Base-by-base conservation (phyloP, 2,329 filamentous ascomycete species). In the Penicillium sp. region DNA sequence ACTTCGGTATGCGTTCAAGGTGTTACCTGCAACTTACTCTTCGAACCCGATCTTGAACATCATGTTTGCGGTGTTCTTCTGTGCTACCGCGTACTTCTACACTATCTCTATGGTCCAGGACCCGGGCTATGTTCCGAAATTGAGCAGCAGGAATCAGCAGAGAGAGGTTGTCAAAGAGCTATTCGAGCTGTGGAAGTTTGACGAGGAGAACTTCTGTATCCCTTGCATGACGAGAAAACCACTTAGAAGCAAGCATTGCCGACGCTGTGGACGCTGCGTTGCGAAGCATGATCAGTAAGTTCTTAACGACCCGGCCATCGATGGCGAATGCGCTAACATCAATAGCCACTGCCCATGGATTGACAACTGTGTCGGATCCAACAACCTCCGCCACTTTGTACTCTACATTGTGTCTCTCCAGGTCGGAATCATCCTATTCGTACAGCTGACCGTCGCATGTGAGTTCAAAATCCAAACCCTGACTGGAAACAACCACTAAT, bases 331-430 rank as follows among this genome's bases (percentile, higher is more conserved):
- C 36, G 10, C 22, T 58, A 42, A 58, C 61, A 46, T 11, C n/a
- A 36, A 44, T 22, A 95, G 91, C 68, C 94, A 99, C 70, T 99
- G 94, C 68, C 94, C 94, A 0, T 99, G 94, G 94, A 90, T 97
- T 22, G 89, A 96, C 75, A 97, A 97, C 74, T 99, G 94, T 67
- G 85, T 99, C 40, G 94, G 90, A 41, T 84, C 94, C 59, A 97
- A 97, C 77, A 99, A 97, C 72, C 89, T 97, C 68, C 87, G 94
- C 13, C 92, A 97, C 64, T 99, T 99, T 73, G 89, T 97, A 67
- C 78, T 97, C 46, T 99, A 97, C 71, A 83, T 99, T 16, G 77
- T 95, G 40, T 86, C 77, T 65, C 77, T 99, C 58, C 89, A 91
- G 50, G 59, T 89, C 14, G 91, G 91, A 29, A 88, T 97, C 34